Evolutionary conservation across 2,329 filamentous ascomycete species (phyloP).

Genomic region (Niveomyces coronatus): DNA sequence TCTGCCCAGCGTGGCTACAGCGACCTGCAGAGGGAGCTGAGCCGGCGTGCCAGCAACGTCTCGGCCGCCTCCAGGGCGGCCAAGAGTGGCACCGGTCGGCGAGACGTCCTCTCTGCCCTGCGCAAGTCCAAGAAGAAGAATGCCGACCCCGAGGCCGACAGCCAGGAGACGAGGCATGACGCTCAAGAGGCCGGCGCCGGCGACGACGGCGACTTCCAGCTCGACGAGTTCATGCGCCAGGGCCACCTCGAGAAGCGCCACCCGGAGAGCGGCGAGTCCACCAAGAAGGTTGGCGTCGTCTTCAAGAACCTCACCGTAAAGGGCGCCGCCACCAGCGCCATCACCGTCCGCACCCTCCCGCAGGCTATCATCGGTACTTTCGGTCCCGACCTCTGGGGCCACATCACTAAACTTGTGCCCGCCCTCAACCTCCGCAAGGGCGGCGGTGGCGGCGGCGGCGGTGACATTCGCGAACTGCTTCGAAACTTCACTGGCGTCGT

Average conservation of each 20-base stretch:
- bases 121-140: constrained; percentile 3
- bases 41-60: constrained; percentile 11
- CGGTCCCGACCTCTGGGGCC: constrained; percentile 64
- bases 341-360: constrained; percentile 62
- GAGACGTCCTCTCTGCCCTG: constrained; percentile 2
- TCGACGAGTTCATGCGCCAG: constrained; percentile 60
- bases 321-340: constrained; percentile 54
- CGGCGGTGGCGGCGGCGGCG: constrained; percentile 9
- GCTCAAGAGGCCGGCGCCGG: no score
- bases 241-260: constrained; percentile 67
- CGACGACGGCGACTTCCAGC: constrained; percentile 52
- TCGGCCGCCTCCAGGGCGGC: constrained; percentile 5
- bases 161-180: constrained; percentile 17
- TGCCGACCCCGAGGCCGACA: constrained; percentile 9
- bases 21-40: constrained; percentile 16
- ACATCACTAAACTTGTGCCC: constrained; percentile 7
- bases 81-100: neutral
- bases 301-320: constrained; percentile 69
- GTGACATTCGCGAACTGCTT: constrained; percentile 19
- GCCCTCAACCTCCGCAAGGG: constrained; percentile 7
- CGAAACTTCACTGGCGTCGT: constrained; percentile 25
- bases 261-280: constrained; percentile 45
- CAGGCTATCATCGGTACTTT: constrained; percentile 69
- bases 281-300: constrained; percentile 68
- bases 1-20: constrained; percentile 13